Base-by-base conservation (phyloP, 2,329 filamentous ascomycete genomes). In the Verticillium dahliae region DNA sequence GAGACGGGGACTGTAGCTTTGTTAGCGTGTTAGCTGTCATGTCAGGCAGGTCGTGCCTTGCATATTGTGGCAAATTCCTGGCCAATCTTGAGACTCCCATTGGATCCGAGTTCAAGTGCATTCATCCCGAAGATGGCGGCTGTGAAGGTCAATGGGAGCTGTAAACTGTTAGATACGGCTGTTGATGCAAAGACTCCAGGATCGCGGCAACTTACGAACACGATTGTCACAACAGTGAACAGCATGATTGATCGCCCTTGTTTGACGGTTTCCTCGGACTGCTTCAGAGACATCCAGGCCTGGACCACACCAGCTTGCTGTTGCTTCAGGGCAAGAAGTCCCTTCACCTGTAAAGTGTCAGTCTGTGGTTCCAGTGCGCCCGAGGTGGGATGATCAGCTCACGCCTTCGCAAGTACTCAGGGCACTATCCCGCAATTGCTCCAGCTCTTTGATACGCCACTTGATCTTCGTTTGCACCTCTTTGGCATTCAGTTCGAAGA, bases 291-390 rank as follows among this genome's bases (percentile, higher is more conserved):
- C 15, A 75, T 72, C 70, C 74, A 75, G 0, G 78, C 77, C 62
- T 81, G 76, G 4, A 80, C 71, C 1, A 80, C 74, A 45, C 75
- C 74, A 0, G 78, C 76, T 62, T 81, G 78, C 62, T 81, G 78
- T 39, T 80, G 78, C 61, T 80, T 80, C 31, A 81, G 68, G 0
- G 68, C 70, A 1, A 80, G 67, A 1, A 81, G 68, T 55, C 76
- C 74, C 45, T 75, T 72, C 52, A 79, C 59, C 60, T 63, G 35
- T 1, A 6, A 14, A 4, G 1, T 6, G 6, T 57, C 18, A 59
- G 35, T 14, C 5, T 55, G 15, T 1, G 5, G 11, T 1, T 33
- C 6, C n/a, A 13, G 14, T 62, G 4, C n/a, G 13, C 10, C 18
- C 18, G 45, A 22, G 35, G 13, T 1, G 1, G 9, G 2, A 3